Evolutionary conservation across 768 basidiomycete species (phyloP).

Genomic region (Lentinus tigrinus): DNA sequence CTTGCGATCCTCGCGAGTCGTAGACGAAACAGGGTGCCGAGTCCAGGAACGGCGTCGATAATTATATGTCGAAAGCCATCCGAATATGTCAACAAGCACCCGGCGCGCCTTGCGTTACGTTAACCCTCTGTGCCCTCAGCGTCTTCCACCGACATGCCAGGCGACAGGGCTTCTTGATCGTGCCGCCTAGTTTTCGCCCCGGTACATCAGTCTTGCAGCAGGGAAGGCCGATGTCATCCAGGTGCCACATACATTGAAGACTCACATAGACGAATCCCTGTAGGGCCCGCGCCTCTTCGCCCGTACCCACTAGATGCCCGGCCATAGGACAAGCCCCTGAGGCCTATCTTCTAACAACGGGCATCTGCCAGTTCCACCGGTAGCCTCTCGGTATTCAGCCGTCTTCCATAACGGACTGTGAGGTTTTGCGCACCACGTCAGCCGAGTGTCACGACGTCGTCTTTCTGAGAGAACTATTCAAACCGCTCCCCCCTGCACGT

Average conservation of each 20-base stretch:
- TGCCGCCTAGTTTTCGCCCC: conserved; percentile 3
- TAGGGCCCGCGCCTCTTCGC: conserved; percentile 6
- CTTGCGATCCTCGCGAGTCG: not conserved
- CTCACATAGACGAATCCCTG: not conserved
- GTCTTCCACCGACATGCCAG: not conserved
- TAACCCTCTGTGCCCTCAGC: not conserved
- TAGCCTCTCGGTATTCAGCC: no score
- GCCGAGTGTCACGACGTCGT: not conserved
- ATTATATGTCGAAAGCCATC: not conserved
- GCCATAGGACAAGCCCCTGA: conserved; percentile 3
- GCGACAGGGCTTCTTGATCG: not conserved
- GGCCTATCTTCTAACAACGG: not conserved
- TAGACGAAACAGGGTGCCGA: not conserved
- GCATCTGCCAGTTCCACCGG: not conserved
- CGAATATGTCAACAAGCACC: not conserved
- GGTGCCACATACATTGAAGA: conserved; percentile 16
- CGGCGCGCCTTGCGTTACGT: not conserved
- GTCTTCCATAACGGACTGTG: no score
- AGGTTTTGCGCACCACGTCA: not conserved
- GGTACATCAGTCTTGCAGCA: conserved; percentile 3
- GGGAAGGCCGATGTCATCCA: conserved; percentile 13
- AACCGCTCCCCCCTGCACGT: not conserved
- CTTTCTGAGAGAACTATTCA: not conserved
- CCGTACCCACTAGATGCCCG: conserved; percentile 2
- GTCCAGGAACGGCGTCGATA: not conserved